Base-by-base conservation (phyloP, 768 basidiomycete genomes). In the Podaxis sp. region DNA sequence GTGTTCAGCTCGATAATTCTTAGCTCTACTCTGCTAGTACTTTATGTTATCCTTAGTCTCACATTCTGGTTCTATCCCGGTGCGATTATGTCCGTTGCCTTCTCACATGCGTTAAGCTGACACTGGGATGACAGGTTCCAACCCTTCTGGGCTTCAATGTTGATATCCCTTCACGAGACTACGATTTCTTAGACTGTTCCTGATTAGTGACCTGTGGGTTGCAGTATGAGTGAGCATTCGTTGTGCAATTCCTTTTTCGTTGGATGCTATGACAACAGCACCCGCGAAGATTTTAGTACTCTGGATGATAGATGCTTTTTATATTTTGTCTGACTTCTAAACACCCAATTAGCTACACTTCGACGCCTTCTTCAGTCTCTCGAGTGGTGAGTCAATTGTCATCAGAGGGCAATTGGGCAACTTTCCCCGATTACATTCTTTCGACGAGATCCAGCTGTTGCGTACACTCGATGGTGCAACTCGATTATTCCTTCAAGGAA, bases 41-140 rank as follows among this genome's bases (percentile, higher is more conserved):
- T 92, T 30, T 92, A 93, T 72, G 66, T 89, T 8, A 90, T 93
- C 57, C 83, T 92, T 22, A 88, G 80, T 8, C 80, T 89, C 38
- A 80, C 82, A 1, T 90, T 89, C 72, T 90, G 86, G 86, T 90
- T 75, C 65, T 83, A 83, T 66, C 82, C 80, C 61, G 81, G 82
- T 76, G 66, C 52, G 71, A 42, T 51, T 22, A 17, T n/a, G 19
- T 26, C 22, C 26, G 48, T 30, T 9, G 62, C 67, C 19, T 65
- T 30, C 2, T 9, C 44, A 22, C 51, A 44, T 15, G 55, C 38
- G 36, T 17, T 12, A 13, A 6, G 19, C 17, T 59, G 30, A 49
- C 44, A n/a, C 24, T 13, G 22, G n/a, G 17, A 28, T 9, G 17
- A 59, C 19, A 59, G 57, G 48, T 22, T 9, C 15, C 9, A 22